Conservation (phyloP, 2,329 filamentous ascomycete genomes). For the Cercospora sp. region DNA sequence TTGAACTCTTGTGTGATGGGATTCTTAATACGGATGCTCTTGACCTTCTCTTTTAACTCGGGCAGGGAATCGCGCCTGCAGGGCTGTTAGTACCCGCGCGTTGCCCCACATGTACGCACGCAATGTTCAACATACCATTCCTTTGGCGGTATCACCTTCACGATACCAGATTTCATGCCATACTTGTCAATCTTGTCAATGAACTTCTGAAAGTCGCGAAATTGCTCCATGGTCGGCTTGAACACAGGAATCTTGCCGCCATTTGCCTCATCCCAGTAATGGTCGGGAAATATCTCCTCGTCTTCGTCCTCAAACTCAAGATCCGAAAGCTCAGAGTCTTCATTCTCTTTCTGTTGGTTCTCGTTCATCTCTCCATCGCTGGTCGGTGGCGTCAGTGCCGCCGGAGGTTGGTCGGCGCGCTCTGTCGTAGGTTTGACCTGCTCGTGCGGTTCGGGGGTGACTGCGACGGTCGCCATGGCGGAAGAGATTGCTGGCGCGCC, state of each 20-base stretch:
- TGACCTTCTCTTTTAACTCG: conserved; percentile 78
- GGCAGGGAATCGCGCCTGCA: conserved; percentile 68
- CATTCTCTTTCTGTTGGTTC: conserved; percentile 43
- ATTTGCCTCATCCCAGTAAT: conserved; percentile 67
- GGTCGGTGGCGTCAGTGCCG: conserved; percentile 53
- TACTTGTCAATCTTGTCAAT: conserved; percentile 88
- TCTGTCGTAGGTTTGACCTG: conserved; percentile 32
- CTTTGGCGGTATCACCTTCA: conserved; percentile 89
- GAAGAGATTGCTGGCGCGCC: conserved; percentile 14
- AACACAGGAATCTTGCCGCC: conserved; percentile 85
- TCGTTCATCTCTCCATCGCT: conserved; percentile 50
- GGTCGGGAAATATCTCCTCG: conserved; percentile 71
- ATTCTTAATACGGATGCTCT: conserved; percentile 89
- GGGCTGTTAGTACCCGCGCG: conserved; percentile 22
- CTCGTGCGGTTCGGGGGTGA: conserved; percentile 31
- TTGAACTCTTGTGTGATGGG: conserved; percentile 98
- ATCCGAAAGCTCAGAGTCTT: conserved; percentile 52
- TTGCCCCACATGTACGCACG: conserved; percentile 17
- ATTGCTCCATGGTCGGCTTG: conserved; percentile 92
- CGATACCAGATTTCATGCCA: conserved; percentile 95
- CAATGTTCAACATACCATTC: conserved; percentile 70
- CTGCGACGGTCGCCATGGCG: conserved; percentile 20
- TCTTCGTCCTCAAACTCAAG: conserved; percentile 48
- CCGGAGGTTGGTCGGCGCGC: conserved; percentile 27
- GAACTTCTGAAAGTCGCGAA: conserved; percentile 88